Percentiles rank a stretch among this genome's conserved stretches.
phyloP scores from a whole-genome alignment of 2,329 filamentous ascomycete species.

The Botrytis porri region DNA sequence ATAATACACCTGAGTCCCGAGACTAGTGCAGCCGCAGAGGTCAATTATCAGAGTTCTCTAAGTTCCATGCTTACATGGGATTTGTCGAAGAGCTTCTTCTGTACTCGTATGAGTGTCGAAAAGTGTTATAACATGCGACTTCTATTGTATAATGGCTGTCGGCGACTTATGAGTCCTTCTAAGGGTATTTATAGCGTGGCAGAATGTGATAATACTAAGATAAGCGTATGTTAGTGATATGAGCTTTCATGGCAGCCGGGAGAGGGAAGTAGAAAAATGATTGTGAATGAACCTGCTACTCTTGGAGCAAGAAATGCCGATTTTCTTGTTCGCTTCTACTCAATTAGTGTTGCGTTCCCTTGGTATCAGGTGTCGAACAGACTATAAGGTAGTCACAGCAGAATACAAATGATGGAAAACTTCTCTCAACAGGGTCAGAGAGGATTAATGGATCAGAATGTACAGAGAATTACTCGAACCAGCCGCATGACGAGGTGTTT shows the following conservation, averaged over 20 bases:
- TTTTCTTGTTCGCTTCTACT: neutral
- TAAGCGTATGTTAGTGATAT: neutral
- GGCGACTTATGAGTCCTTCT: neutral
- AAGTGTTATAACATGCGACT: neutral
- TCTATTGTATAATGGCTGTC: too few species aligned
- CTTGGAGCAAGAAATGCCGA: neutral
- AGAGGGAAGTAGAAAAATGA: neutral
- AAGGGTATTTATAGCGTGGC: neutral
- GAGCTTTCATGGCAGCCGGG: neutral
- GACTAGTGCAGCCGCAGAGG: neutral
- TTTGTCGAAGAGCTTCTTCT: neutral
- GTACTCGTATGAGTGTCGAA: neutral
- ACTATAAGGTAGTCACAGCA: too few species aligned
- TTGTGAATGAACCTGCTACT: neutral
- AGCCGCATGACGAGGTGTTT: neutral
- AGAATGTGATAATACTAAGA: neutral
- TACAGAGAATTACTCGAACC: neutral
- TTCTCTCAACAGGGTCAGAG: neutral
- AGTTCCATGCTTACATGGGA: too few species aligned
- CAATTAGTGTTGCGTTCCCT: neutral
- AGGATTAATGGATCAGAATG: neutral
- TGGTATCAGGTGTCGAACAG: too few species aligned
- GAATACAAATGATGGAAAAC: neutral
- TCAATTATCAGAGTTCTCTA: neutral
- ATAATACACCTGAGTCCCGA: neutral